Base-by-base conservation (phyloP, 768 basidiomycete species). In the Calocybe indica region DNA sequence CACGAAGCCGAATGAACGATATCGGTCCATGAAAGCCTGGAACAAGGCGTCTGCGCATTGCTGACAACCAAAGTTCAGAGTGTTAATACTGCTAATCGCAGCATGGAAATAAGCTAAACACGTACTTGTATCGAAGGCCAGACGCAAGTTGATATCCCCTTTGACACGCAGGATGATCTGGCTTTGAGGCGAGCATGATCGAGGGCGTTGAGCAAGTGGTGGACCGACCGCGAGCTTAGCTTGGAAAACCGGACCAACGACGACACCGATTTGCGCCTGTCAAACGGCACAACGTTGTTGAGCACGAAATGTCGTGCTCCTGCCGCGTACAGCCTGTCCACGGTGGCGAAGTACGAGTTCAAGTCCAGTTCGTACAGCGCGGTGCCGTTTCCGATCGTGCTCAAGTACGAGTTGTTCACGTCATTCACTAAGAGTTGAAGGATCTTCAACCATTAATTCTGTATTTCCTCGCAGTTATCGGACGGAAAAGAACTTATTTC, bases 301-400 rank as follows among this genome's bases (percentile, higher is more conserved):
- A 59, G 57, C 3, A 59, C 41, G 36, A 59, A 59, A 8, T 53
- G 54, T 6, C 58, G 54, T 10, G 56, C 58, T 9, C 58, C 58
- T 2, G 53, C 58, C 8, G 5, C 37, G 39, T 59, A 57, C 6
- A 59, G 46, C 38, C 44, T 52, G 34, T 59, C 54, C 5, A 57
- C 54, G 0, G 54, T 53, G 12, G 49, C 40, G 37, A 59, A 57
- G 40, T 57, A 59, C 2, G 56, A 55, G 43, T 54, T 52, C 43
- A 33, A 55, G 43, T 54, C 54, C 43, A 33, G 49, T 30, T 40
- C 31, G 39, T 59, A 57, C 8, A 59, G 43, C 6, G 46, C 42
- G 5, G 52, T 54, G 15, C 58, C 58, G 43, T 54, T 54, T 4
- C 52, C 58, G 11, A 33, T 40, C 0, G 55, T 50, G 29, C 53